Base-by-base conservation (phyloP, 2,329 filamentous ascomycete genomes). In the Aspergillus arachidicola region DNA sequence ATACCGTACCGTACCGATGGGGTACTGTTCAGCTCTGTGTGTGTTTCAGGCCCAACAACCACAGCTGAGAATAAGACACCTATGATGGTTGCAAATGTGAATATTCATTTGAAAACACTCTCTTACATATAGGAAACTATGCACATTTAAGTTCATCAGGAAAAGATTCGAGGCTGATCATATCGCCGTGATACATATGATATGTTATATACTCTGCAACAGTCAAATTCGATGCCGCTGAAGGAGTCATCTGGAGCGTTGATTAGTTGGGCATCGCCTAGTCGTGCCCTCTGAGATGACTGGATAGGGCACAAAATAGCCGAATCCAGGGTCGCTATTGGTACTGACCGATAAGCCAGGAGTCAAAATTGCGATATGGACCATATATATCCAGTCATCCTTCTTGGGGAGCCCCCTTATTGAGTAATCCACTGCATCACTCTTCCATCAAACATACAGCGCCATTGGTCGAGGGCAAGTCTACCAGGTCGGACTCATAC, bases 211-310 rank as follows among this genome's bases (percentile, higher is more conserved):
- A 55, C 21, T 28, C 26, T 16, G 6, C 48, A 32, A 19, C 16
- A 16, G 28, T 28, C 48, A 30, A 19, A 53, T 21, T 53, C 19
- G 16, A 2, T n/a, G 5, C 26, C 30, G 7, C 10, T n/a, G 51
- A 21, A 38, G 12, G 11, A 55, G 51, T 55, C 51, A 55, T 55
- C 16, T 16, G 51, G 34, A 38, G 12, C 32, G 14, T 26, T 30
- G 32, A 55, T 55, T 55, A 55, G 51, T 55, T 55, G 51, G 51
- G 51, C 51, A 55, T 55, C 32, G 51, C 51, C 26, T 54, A 23
- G 21, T 54, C 9, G 51, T 54, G 5, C 19, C 32, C 30, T 34
- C 51, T 36, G 14, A 11, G 14, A 23, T 23, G 16, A 50, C 51
- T 54, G 28, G n/a, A 54, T 54, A 54, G 51, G 51, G 30, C 32